Percentiles rank a stretch among this genome's conserved stretches.
Evolutionary conservation across 108 stramenopile genomes (phyloP).

Genomic region (Cafeteria roenbergensis): DNA sequence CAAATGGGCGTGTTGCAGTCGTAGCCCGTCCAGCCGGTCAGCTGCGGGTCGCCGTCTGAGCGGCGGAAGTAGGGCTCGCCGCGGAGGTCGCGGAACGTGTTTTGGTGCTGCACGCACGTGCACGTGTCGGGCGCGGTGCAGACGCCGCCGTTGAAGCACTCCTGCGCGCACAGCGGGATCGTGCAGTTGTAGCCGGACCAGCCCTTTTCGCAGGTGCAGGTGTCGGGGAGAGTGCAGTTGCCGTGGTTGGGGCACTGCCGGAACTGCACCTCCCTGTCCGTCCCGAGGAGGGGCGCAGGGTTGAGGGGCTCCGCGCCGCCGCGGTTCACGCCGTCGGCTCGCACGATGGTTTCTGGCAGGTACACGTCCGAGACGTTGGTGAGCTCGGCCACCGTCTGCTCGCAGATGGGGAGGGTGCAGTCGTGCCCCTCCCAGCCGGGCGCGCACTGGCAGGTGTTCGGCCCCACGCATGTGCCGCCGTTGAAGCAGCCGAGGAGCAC

Average conservation of each 20-base stretch:
- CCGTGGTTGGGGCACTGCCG: constrained; percentile 19
- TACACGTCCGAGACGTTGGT: constrained; percentile 2
- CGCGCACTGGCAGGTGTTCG: constrained; percentile 23
- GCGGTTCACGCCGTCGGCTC: background rate
- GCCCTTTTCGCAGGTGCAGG: constrained; percentile 48
- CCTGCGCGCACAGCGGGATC: constrained; percentile 47
- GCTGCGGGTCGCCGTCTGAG: constrained; percentile 56
- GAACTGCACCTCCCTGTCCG: background rate
- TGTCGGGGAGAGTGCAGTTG: constrained; percentile 36
- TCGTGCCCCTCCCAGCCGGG: constrained; percentile 27
- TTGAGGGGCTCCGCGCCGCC: background rate
- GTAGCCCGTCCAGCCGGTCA: constrained; percentile 73
- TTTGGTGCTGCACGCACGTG: constrained; percentile 46
- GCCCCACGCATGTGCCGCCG: constrained; percentile 27
- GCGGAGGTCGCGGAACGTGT: constrained; percentile 48
- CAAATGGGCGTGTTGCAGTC: constrained; percentile 66
- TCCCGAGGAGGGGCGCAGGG: background rate
- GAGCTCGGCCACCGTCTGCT: background rate
- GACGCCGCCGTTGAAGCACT: constrained; percentile 47
- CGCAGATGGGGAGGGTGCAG: constrained; percentile 23
- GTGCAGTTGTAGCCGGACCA: constrained; percentile 45
- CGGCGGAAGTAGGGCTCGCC: constrained; percentile 57
- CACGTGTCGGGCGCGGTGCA: constrained; percentile 56
- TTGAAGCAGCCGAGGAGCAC: constrained; percentile 54
- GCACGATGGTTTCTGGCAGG: background rate